These are phyloP conservation scores for Durotheca rogersii DNA, from an alignment of 495 filamentous ascomycete genomes.

Conservation along the genomic window DNA sequence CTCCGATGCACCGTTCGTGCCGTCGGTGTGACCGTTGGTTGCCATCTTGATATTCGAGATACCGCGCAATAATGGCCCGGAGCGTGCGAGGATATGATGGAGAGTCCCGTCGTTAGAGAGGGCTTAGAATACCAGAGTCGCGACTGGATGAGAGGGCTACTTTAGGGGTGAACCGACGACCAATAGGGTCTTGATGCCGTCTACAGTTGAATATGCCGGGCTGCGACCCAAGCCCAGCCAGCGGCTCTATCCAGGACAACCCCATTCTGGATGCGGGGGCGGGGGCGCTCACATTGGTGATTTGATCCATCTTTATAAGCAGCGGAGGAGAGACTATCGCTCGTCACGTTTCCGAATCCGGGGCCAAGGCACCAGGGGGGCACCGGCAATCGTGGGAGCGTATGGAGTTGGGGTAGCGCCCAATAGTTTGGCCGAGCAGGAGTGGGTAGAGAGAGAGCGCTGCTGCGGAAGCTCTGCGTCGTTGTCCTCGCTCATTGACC, in stretches of 20 bases:
- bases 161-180: slow-evolving; percentile 11
- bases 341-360: slow-evolving; percentile 7
- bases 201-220: slow-evolving; percentile 26
- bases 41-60: slow-evolving; percentile 20
- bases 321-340: slow-evolving; percentile 5
- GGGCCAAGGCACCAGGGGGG: slow-evolving; percentile 3
- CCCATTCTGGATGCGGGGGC: slow-evolving; percentile 24
- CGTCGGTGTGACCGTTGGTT: slow-evolving; percentile 11
- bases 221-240: slow-evolving; percentile 11
- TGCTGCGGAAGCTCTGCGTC: neutral
- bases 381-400: slow-evolving; percentile 1
- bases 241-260: slow-evolving; percentile 7
- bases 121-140: slow-evolving; percentile 10
- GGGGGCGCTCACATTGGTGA: slow-evolving; percentile 18
- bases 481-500: slow-evolving; percentile 5
- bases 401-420: slow-evolving; percentile 3
- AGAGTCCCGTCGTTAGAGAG: slow-evolving; percentile 13
- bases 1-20: slow-evolving; percentile 10
- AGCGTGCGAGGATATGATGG: slow-evolving; percentile 4
- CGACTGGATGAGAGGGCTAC: slow-evolving; percentile 14
- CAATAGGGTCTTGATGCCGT: slow-evolving; percentile 18
- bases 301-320: slow-evolving; percentile 7
- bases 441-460: slow-evolving; percentile 8
- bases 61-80: slow-evolving; percentile 11
- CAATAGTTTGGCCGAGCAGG: slow-evolving; percentile 18